These are phyloP conservation scores for Tetradesmus lagerheimii DNA, from an alignment of 139 green algal species.

Conservation along the genomic window DNA sequence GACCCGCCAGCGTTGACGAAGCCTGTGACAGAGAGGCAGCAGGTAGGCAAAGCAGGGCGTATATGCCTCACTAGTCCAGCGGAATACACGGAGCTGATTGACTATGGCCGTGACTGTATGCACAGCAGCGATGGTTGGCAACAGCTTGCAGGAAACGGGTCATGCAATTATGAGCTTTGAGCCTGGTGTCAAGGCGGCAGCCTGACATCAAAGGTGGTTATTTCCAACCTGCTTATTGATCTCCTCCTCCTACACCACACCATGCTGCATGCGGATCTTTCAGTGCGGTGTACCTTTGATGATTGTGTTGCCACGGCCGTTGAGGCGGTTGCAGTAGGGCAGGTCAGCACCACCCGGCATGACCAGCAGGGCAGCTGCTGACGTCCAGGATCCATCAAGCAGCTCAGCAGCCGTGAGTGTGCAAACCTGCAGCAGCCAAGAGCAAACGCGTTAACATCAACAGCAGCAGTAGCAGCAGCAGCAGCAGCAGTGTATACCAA, in stretches of 20 bases:
- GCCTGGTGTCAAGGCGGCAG: too few relatives aligned
- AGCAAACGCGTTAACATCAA: background rate
- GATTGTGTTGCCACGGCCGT: conserved; percentile 73
- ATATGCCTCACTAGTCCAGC: background rate
- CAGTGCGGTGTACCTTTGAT: conserved; percentile 59
- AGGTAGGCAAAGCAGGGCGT: background rate
- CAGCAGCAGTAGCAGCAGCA: background rate
- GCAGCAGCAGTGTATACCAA: background rate
- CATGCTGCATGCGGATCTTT: background rate
- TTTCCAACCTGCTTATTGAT: too few relatives aligned
- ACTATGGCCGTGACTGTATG: too few relatives aligned
- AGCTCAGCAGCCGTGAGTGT: conserved; percentile 58
- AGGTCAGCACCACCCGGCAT: conserved; percentile 85
- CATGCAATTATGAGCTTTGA: too few relatives aligned
- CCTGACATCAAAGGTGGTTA: too few relatives aligned
- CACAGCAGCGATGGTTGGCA: background rate
- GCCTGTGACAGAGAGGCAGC: conserved; percentile 40
- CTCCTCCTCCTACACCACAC: too few relatives aligned
- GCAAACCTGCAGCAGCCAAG: conserved; percentile 47
- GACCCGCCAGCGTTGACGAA: conserved; percentile 67
- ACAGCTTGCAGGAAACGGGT: background rate
- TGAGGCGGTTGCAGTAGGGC: conserved; percentile 81
- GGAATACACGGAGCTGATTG: too few relatives aligned
- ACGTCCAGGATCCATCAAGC: conserved; percentile 65
- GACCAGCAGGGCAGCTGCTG: conserved; percentile 61